Evolutionary conservation across 768 basidiomycete genomes (phyloP).

Genomic region (Boletus reticuloceps): DNA sequence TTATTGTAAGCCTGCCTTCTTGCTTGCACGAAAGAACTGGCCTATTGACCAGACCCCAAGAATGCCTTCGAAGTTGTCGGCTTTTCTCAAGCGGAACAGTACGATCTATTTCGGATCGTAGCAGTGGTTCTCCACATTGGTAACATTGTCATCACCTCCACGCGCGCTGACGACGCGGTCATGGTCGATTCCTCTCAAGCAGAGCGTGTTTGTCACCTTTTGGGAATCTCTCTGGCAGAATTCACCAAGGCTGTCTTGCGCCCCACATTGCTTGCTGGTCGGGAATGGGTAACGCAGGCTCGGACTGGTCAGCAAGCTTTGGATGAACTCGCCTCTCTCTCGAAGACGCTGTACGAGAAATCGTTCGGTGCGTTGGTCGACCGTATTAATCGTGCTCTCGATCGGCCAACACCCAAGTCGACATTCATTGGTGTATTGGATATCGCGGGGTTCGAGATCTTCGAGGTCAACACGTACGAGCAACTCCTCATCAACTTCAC

Average conservation of each 20-base stretch:
- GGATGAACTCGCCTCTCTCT: conserved; percentile 87
- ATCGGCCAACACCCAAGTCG: conserved; percentile 86
- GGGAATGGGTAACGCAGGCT: conserved; percentile 96
- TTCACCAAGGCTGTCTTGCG: conserved; percentile 87
- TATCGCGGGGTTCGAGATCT: conserved; percentile 99
- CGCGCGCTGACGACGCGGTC: conserved; percentile 73
- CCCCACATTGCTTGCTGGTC: conserved; percentile 88
- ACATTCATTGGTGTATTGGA: conserved; percentile 98
- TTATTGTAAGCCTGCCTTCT: conserved; percentile 51
- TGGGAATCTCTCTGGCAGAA: conserved; percentile 84
- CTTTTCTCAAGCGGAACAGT: conserved; percentile 78
- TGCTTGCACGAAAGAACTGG: background rate
- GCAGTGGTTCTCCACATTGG: conserved; percentile 95
- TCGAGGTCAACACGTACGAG: conserved; percentile 92
- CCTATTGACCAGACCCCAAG: conserved; percentile 36
- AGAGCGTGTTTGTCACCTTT: conserved; percentile 84
- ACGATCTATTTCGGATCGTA: conserved; percentile 90
- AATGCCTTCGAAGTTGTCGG: conserved; percentile 87
- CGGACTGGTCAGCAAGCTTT: conserved; percentile 88
- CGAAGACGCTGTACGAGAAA: conserved; percentile 97
- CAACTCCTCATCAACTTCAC: conserved; percentile 99
- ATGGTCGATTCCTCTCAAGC: conserved; percentile 84
- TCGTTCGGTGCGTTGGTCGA: conserved; percentile 93
- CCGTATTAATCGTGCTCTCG: conserved; percentile 90
- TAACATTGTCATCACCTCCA: conserved; percentile 81